Conservation (phyloP, 257 asterid species). For the Capsicum rhomboideum region DNA sequence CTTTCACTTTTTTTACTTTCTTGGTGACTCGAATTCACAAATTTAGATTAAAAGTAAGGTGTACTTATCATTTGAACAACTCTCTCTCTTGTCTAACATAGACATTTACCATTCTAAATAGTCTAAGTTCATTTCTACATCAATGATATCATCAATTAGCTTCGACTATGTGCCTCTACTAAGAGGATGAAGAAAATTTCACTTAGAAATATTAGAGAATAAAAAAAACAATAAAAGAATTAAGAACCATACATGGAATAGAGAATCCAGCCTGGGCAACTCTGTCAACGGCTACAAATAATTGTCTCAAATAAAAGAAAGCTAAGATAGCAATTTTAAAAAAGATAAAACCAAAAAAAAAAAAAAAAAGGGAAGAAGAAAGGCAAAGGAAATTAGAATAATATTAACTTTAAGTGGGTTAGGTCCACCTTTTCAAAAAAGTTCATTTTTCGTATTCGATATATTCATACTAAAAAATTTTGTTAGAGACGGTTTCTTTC, state of each 20-base stretch:
- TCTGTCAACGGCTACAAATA: background rate
- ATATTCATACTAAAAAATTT: too few species aligned
- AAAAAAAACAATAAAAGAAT: too few species aligned
- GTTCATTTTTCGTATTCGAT: too few species aligned
- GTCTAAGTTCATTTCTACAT: too few species aligned
- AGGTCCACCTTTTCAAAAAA: background rate
- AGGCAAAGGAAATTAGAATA: background rate
- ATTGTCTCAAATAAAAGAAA: background rate
- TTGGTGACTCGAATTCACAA: too few species aligned
- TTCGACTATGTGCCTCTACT: background rate
- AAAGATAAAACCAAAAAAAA: background rate
- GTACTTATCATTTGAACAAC: too few species aligned
- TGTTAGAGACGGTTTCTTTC: background rate
- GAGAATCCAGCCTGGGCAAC: background rate
- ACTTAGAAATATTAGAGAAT: background rate
- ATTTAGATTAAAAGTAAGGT: too few species aligned
- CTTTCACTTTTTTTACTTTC: too few species aligned
- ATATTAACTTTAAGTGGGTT: background rate
- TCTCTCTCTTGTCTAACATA: too few species aligned
- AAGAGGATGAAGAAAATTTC: background rate
- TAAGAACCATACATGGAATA: background rate
- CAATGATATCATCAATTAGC: background rate
- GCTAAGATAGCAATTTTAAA: background rate
- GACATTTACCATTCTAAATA: too few species aligned
- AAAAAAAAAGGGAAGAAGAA: fast-evolving